Evolutionary conservation across 306 rosid species (phyloP).

Genomic region (Dicorynia guianensis): DNA sequence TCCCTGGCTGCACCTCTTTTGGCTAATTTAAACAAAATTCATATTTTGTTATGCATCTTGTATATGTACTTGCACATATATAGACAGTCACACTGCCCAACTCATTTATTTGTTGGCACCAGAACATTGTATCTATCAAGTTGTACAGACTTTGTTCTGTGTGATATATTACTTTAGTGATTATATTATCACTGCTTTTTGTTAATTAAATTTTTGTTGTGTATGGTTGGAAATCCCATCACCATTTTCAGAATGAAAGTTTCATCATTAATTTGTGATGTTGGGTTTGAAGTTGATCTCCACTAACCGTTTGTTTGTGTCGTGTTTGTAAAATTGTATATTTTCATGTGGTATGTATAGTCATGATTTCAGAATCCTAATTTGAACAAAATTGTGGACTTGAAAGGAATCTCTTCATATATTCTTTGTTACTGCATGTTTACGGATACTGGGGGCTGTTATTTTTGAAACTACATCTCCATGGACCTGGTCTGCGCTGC

Average conservation of each 20-base stretch:
- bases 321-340: too few relatives aligned
- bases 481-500: too few relatives aligned
- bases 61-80: conserved; percentile 65
- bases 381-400: too few relatives aligned
- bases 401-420: too few relatives aligned
- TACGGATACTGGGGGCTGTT: too few relatives aligned
- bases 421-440: too few relatives aligned
- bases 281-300: background rate
- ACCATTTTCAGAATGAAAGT: conserved; percentile 17
- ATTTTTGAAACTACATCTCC: too few relatives aligned
- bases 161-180: conserved; percentile 43
- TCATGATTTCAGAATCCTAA: too few relatives aligned
- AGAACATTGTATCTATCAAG: conserved; percentile 72
- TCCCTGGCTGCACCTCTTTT: conserved; percentile 23
- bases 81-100: conserved; percentile 54
- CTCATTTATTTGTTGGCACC: conserved; percentile 67
- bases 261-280: too few relatives aligned
- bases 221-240: conserved; percentile 14
- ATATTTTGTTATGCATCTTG: conserved; percentile 60
- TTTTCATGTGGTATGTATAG: too few relatives aligned
- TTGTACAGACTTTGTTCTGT: conserved; percentile 70
- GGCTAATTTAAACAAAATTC: conserved; percentile 48
- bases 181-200: conserved; percentile 32
- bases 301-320: background rate
- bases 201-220: conserved; percentile 32